Evolutionary conservation across 306 rosid genomes (phyloP), one percentile per base, ranked within the genome.

Genomic region (Cyamopsis tetragonoloba): DNA sequence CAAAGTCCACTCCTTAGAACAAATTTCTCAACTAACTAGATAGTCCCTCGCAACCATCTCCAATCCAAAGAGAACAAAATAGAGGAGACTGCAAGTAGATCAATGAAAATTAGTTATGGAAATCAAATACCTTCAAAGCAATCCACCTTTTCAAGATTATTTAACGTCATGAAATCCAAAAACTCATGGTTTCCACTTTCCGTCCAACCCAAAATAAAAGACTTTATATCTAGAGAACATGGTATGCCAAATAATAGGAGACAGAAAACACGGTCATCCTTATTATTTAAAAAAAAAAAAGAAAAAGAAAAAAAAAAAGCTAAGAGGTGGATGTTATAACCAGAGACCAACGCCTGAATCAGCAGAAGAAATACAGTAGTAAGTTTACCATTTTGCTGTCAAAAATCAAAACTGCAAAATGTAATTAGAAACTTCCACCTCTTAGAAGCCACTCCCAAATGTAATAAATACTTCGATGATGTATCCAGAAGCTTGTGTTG

Each of bases 181-280:
- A 41, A 42, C 15, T 3, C 17, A 43, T 13, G 15, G 48, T 35
- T 38, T 68, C 41, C 19, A 15, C 30, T 37, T 53, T 68, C 39
- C 19, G 38, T 28, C 28, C 63, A 39, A 51, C 39, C 28, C 63
- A 39, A 26, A 68, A 17, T 23, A 38, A 68, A 68, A 38, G 19
- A 6, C 39, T 37, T 38, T 10, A 38, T 42, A 53, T 54, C 74
- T 15, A 54, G 55, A 17, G 55, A 55, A 12, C 54, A 4, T 26
- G 39, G 50, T 43, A 68, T 41, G 66, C 57, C n/a, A 70, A 56
- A 56, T 43, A 30, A 17, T 6, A n/a, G 12, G 57, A 50, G 50
- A 50, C n/a, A n/a, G n/a, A 54, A 55, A 68, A 61, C 23, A 43
- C 12, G n/a, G 32, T 13, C 57, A 55, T 28, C 35, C 46, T 28